Percentiles rank a stretch among this genome's conserved stretches.
phyloP scores from a whole-genome alignment of 73 alveolate genomes.

The Paramecium caudatum region DNA sequence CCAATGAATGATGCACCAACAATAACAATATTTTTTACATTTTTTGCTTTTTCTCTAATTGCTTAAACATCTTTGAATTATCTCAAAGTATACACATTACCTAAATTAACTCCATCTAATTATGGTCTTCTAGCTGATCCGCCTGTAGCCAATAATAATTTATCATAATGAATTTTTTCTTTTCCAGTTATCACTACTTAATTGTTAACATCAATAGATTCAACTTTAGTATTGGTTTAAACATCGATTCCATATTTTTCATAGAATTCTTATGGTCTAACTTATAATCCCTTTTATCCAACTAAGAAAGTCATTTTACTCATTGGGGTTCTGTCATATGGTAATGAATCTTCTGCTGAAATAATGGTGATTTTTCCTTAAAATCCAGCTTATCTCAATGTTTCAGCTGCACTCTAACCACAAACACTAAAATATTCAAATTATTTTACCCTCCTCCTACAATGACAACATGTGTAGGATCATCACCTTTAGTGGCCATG shows the following conservation, averaged over 20 bases:
- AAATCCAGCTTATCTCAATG: constrained; percentile 89
- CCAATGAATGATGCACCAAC: constrained; percentile 94
- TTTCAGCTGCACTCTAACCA: constrained; percentile 94
- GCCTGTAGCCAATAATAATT: constrained; percentile 93
- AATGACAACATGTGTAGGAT: constrained; percentile 82
- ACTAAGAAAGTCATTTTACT: constrained; percentile 78
- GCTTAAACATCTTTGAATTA: constrained; percentile 78
- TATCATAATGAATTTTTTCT: constrained; percentile 80
- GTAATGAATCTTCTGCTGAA: constrained; percentile 83
- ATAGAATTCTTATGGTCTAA: constrained; percentile 78
- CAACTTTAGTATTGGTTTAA: constrained; percentile 70
- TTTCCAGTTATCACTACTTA: constrained; percentile 77
- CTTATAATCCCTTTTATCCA: constrained; percentile 66
- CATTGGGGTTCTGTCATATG: constrained; percentile 91
- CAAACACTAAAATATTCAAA: constrained; percentile 78
- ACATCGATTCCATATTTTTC: constrained; percentile 83
- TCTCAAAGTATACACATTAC: constrained; percentile 84
- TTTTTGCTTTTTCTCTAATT: constrained; percentile 76
- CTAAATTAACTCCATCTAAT: constrained; percentile 80
- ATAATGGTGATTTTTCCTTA: constrained; percentile 89
- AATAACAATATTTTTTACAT: constrained; percentile 84
- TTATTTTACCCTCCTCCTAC: constrained; percentile 91
- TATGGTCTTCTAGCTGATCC: constrained; percentile 79
- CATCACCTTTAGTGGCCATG: constrained; percentile 89
- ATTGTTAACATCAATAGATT: constrained; percentile 75